phyloP scores from a whole-genome alignment of 345 rosid genomes.

The Citrus mangshanensis region DNA sequence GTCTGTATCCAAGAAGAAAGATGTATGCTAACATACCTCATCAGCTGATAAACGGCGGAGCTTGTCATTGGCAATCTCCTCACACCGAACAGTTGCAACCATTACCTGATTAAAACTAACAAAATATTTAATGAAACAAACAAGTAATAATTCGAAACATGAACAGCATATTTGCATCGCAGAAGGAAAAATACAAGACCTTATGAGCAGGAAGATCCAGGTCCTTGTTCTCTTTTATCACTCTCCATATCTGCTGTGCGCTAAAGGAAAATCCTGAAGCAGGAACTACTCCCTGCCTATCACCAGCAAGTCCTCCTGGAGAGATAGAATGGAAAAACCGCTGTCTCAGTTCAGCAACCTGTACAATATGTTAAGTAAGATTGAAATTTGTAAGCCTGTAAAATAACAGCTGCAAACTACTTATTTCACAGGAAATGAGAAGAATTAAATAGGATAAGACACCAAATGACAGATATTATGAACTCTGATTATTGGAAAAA shows the following conservation, averaged over 20 bases:
- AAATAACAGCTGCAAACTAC: background rate
- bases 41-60: slow-evolving; percentile 41
- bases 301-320: slow-evolving; percentile 94
- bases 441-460: background rate
- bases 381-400: background rate
- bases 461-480: background rate
- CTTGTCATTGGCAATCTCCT: slow-evolving; percentile 78
- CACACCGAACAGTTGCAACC: slow-evolving; percentile 96
- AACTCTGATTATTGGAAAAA: background rate
- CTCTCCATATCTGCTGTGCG: slow-evolving; percentile 75
- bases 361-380: slow-evolving; percentile 19
- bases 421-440: slow-evolving; percentile 1
- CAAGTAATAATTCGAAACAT: slow-evolving; percentile 4
- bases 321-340: slow-evolving; percentile 73
- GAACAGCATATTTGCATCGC: background rate
- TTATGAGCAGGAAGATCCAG: slow-evolving; percentile 95
- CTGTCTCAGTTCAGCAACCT: slow-evolving; percentile 78
- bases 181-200: slow-evolving; percentile 36
- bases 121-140: background rate
- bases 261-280: slow-evolving; percentile 89
- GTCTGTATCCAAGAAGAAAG: background rate
- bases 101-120: slow-evolving; percentile 52
- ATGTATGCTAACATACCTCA: slow-evolving; percentile 41
- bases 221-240: slow-evolving; percentile 83
- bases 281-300: slow-evolving; percentile 81